Evolutionary conservation across 1,139 yeast genomes (phyloP).

Genomic region (Geotrichum aggregatum): DNA sequence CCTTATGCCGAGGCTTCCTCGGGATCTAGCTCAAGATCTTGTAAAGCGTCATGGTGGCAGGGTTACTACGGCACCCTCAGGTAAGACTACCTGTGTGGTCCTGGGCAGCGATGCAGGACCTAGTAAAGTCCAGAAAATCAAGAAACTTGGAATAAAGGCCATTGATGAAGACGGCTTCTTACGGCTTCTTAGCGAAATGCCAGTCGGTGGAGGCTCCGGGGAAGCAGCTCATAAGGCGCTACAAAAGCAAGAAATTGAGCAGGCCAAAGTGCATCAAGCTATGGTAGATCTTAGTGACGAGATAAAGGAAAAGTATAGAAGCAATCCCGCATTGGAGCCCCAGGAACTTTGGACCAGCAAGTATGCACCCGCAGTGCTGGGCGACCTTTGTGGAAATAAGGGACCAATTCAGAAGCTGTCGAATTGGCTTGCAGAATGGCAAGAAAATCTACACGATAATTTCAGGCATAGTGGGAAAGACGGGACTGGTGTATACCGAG

Average conservation of each 20-base stretch:
- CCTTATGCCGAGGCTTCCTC: conserved; percentile 68
- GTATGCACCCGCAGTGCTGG: conserved; percentile 74
- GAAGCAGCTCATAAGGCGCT: conserved; percentile 70
- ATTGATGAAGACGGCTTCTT: conserved; percentile 85
- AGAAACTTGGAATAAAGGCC: conserved; percentile 66
- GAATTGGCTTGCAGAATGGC: conserved; percentile 81
- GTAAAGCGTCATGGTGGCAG: conserved; percentile 89
- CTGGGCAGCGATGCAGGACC: conserved; percentile 98
- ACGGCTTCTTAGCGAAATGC: conserved; percentile 70
- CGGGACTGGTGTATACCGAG: conserved; percentile 65
- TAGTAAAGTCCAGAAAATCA: conserved; percentile 79
- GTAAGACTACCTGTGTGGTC: conserved; percentile 83
- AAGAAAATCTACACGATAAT: conserved; percentile 49
- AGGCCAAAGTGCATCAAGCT: conserved; percentile 50
- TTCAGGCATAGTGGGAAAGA: conserved; percentile 52
- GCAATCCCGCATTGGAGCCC: conserved; percentile 2
- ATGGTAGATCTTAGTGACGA: conserved; percentile 43
- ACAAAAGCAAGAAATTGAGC: conserved; percentile 64
- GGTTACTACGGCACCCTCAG: conserved; percentile 80
- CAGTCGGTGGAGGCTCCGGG: conserved; percentile 87
- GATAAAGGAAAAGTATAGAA: conserved; percentile 33
- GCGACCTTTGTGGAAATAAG: conserved; percentile 89
- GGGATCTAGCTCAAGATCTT: conserved; percentile 68
- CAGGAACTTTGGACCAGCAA: conserved; percentile 75
- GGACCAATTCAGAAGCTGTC: conserved; percentile 62